Evolutionary conservation across 2,329 filamentous ascomycete species (phyloP).

Genomic region (Beauveria asiatica): DNA sequence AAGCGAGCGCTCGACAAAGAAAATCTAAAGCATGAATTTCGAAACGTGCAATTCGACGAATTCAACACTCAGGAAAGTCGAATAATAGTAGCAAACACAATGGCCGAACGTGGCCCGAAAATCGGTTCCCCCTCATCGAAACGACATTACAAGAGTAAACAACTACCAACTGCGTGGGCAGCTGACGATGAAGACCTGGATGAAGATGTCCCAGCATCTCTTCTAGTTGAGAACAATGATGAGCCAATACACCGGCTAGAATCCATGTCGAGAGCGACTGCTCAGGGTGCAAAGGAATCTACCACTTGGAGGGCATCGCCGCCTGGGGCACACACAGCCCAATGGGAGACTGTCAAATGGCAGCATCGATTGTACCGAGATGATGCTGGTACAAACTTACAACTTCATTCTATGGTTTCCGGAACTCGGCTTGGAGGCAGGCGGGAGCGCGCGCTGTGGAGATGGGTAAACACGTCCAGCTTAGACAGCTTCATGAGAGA

Average conservation of each 20-base stretch:
- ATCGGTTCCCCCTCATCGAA: background rate
- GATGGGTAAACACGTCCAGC: slow-evolving; percentile 87
- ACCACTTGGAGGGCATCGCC: background rate
- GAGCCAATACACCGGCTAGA: slow-evolving; percentile 9
- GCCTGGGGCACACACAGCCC: slow-evolving; percentile 23
- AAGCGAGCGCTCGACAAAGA: slow-evolving; percentile 43
- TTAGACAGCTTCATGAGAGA: slow-evolving; percentile 78
- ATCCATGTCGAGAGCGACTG: background rate
- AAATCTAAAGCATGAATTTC: slow-evolving; percentile 43
- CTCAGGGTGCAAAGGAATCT: background rate
- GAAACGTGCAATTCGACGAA: slow-evolving; percentile 40
- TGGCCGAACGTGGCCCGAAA: background rate
- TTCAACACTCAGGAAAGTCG: slow-evolving; percentile 39
- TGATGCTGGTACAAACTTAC: slow-evolving; percentile 12
- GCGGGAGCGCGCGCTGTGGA: slow-evolving; percentile 72
- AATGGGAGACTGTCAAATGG: slow-evolving; percentile 46
- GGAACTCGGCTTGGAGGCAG: background rate
- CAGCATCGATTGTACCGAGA: slow-evolving; percentile 43
- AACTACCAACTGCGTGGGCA: slow-evolving; percentile 15
- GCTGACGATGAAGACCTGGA: slow-evolving; percentile 41
- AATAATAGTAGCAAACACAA: slow-evolving; percentile 32
- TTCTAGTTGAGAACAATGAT: slow-evolving; percentile 49
- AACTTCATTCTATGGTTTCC: slow-evolving; percentile 9
- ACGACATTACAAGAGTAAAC: background rate
- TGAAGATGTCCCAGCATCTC: slow-evolving; percentile 56